These are phyloP conservation scores for Ustilago cynodontis DNA, from an alignment of 1,284 basidiomycete genomes.

Conservation along the genomic window DNA sequence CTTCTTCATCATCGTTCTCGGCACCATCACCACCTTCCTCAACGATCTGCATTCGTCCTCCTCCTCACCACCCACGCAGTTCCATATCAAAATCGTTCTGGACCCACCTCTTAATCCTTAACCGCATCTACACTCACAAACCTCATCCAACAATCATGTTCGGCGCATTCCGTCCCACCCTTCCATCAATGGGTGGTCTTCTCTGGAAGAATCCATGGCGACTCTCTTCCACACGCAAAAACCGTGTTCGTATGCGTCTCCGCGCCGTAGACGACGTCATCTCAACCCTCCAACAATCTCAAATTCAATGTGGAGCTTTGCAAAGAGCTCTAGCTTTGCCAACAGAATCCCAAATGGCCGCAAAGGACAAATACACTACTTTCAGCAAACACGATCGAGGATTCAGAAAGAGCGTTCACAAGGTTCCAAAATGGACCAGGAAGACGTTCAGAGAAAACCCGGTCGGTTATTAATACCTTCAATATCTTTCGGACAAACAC, in stretches of 20 bases:
- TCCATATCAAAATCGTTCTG: too few species aligned
- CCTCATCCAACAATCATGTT: constrained; percentile 47
- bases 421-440: constrained; percentile 72
- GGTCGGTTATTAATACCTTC: constrained; percentile 37
- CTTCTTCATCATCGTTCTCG: background rate
- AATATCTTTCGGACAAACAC: background rate
- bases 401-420: constrained; percentile 95
- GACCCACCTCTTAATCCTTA: background rate
- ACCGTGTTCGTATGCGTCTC: constrained; percentile 86
- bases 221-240: constrained; percentile 88
- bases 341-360: constrained; percentile 86
- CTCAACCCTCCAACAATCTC: constrained; percentile 83
- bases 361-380: constrained; percentile 94
- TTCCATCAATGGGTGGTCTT: constrained; percentile 79
- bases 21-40: constrained; percentile 3
- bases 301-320: constrained; percentile 81
- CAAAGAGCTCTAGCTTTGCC: constrained; percentile 82
- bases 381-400: constrained; percentile 76
- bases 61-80: background rate
- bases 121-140: background rate
- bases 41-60: background rate
- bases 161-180: constrained; percentile 77
- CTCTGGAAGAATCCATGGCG: constrained; percentile 96
- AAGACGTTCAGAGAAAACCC: constrained; percentile 47
- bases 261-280: constrained; percentile 95